Base-by-base conservation (phyloP, 192 early-diverging fungal species). In the Coemansia sp. region DNA sequence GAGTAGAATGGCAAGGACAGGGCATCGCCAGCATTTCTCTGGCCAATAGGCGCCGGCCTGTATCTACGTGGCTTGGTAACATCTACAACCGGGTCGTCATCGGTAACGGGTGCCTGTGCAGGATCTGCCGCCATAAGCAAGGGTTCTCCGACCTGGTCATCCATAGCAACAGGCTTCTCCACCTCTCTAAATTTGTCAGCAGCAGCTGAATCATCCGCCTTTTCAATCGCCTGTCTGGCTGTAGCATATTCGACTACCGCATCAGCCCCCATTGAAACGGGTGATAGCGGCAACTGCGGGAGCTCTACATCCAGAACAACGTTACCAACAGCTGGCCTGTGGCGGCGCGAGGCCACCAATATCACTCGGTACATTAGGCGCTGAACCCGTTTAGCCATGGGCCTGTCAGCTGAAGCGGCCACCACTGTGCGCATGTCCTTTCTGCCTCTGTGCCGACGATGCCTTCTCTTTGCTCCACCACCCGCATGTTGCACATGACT, bases 31-130 rank as follows among this genome's bases (percentile, higher is more conserved):
- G 62, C 23, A 21, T 39, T 35, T 8, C 39, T 35, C 40, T 59
- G 65, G 9, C 71, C 71, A 43, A 73, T 73, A 9, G 65, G 71
- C 55, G 65, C 28, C 14, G 65, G 71, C 24, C 43, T 56, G 42
- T 73, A 73, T 35, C 21, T 51, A 36, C 65, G 71, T 5, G 51
- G 60, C 65, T 42, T 38, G 2, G 37, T 58, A 16, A 45, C 48
- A 39, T 73, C 71, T 18, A 73, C 65, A 1, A 66, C 45, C 20
- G 71, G 71, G 21, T 73, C 70, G 3, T 39, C 31, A 10, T 16
- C 34, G 18, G 62, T 18, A 9, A 51, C 10, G 14, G 33, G 5
- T 59, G 57, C 28, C 6, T 18, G 57, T n/a, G 31, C 11, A 20
- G 14, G 57, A 16, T 13, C 33, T 18, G 34, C 33, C 18, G 35